Evolutionary conservation across 2,329 filamentous ascomycete species (phyloP), one percentile per base, ranked within the genome.

Genomic region (Xylaria sp.): DNA sequence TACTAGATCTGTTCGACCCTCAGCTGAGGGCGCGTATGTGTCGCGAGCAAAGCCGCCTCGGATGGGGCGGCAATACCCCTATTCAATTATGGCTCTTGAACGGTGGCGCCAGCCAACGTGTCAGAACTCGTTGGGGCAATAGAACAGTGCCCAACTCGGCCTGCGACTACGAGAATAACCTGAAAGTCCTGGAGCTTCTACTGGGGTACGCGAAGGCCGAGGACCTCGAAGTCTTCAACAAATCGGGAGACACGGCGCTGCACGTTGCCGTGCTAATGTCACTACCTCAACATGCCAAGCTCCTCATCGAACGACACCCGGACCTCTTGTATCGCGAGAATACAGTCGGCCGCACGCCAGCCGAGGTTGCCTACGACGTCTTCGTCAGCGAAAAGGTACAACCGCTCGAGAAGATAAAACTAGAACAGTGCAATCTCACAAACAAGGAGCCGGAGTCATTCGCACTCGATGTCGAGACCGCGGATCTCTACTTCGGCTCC

Each of bases 291-390:
- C 65, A 80, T 1, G 66, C 76, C 46, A 72, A 76, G 11, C 67
- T 76, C 2, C 67, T 89, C 2, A 73, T 92, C 9, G 75, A 81
- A 8, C 76, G 76, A 64, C 78, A 82, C 16, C 83, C 87, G 0
- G 77, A 79, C 30, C 76, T 92, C 1, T 75, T 91, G 0, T 80
- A 83, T 65, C 82, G 86, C 19, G 91, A 94, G 71, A 92, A 92
- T 65, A 84, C 89, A 0, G 89, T 89, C 0, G 91, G 91, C 1
- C 80, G 83, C 13, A 94, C 89, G 0, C 87, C 90, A 0, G 78
- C 81, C 34, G 90, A 94, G 66, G 74, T 90, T 53, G 84, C 86
- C 0, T 76, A 83, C 54, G 85, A 89, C 55, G 71, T 73, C 1
- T 79, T 80, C 61, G 74, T 82, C 2, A 72, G 74, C 6, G 67